A percentile compares a stretch with the other conserved stretches of the same genome.
These are phyloP conservation scores for Cystobasidium pallidum DNA, from an alignment of 1,284 basidiomycete genomes.

Conservation along the genomic window DNA sequence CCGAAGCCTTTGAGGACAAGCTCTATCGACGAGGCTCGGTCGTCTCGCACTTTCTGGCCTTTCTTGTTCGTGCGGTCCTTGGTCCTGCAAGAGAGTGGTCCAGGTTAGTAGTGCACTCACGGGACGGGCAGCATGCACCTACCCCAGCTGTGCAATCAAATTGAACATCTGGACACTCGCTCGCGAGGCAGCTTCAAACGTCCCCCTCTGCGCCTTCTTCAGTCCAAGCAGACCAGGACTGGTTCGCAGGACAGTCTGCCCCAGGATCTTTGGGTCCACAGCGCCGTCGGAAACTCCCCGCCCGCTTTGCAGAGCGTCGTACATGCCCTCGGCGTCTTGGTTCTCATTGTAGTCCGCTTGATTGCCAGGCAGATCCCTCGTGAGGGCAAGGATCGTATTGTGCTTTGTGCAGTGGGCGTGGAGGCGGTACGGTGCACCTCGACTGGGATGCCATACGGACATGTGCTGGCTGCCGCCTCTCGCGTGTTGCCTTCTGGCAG, in stretches of 20 bases:
- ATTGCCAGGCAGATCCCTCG: conserved; percentile 20
- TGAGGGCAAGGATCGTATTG: conserved; percentile 59
- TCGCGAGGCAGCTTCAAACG: conserved; percentile 58
- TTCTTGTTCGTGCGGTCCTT: conserved; percentile 49
- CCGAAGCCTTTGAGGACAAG: conserved; percentile 58
- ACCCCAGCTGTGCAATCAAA: conserved; percentile 53
- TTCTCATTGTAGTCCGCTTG: neutral
- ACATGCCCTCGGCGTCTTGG: neutral
- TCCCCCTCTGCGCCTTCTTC: conserved; percentile 56
- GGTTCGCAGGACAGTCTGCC: conserved; percentile 49
- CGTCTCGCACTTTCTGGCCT: conserved; percentile 24
- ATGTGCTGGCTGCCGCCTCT: no score
- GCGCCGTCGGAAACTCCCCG: conserved; percentile 42
- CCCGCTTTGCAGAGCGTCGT: neutral
- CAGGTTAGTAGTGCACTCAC: neutral
- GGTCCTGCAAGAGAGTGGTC: conserved; percentile 34
- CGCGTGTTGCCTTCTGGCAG: neutral
- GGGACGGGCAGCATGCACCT: neutral
- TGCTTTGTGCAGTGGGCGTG: conserved; percentile 57
- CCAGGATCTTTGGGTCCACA: conserved; percentile 47
- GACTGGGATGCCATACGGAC: no score
- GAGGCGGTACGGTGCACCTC: conserved; percentile 53
- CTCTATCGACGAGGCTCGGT: conserved; percentile 53
- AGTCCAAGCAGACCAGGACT: conserved; percentile 55
- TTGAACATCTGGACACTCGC: conserved; percentile 56